These are phyloP conservation scores for Pythium plurisporium DNA, from an alignment of 352 stramenopile species.

Conservation along the genomic window DNA sequence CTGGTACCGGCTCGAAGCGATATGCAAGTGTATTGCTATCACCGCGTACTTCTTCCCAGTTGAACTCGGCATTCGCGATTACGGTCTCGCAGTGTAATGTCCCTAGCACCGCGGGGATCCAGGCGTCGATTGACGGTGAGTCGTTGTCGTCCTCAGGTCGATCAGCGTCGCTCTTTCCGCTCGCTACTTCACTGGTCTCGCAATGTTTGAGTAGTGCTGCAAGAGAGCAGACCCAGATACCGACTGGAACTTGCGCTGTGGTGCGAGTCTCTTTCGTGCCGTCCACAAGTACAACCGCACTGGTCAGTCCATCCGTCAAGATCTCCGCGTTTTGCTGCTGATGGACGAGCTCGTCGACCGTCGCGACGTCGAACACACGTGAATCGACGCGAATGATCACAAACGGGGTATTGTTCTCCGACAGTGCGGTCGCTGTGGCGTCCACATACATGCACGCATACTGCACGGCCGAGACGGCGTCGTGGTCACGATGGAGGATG, in stretches of 20 bases:
- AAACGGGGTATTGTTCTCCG: background rate
- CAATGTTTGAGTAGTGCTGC: background rate
- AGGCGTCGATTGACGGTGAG: constrained; percentile 1
- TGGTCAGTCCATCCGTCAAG: constrained; percentile 16
- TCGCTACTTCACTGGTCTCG: background rate
- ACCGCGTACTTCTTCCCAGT: constrained; percentile 7
- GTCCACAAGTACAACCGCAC: constrained; percentile 14
- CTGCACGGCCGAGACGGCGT: constrained; percentile 11
- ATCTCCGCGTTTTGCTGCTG: constrained; percentile 10
- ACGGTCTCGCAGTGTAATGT: constrained; percentile 16
- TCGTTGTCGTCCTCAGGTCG: background rate
- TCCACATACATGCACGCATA: constrained; percentile 23
- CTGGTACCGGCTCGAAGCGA: background rate
- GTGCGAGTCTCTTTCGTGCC: background rate
- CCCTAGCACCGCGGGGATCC: constrained; percentile 11
- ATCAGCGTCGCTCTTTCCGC: background rate
- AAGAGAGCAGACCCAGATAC: constrained; percentile 17
- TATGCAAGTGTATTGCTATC: background rate
- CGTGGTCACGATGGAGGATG: constrained; percentile 14
- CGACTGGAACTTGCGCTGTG: background rate
- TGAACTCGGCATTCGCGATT: constrained; percentile 17
- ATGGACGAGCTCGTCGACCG: constrained; percentile 18
- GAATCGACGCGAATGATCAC: constrained; percentile 6
- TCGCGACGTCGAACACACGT: constrained; percentile 13
- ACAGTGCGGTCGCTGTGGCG: background rate